Evolutionary conservation across 164 flowering plant species (phyloP), one percentile per base, ranked within the genome.

Genomic region (Cinnamomum chago): DNA sequence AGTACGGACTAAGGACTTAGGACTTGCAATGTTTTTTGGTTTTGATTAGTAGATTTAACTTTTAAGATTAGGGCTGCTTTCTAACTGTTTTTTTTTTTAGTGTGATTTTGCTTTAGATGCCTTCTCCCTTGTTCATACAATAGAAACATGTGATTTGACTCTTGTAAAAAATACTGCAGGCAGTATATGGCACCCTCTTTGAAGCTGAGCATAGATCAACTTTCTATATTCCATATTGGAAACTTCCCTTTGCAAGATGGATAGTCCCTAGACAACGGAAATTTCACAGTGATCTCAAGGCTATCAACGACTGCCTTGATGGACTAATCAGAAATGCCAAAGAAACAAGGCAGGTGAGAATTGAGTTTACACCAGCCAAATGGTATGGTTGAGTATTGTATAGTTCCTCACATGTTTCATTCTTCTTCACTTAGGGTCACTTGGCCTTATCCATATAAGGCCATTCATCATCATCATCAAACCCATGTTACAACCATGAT

Each of bases 151-250:
- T 78, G n/a, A 72, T 65, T 71, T 70, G 50, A 30, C 78, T 70
- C 47, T 80, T 74, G 35, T 58, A 13, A 28, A 35, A 33, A 73
- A 64, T 73, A 69, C 62, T 80, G 40, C 87, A 93, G 98, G 99
- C 99, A 24, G 96, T 95, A 22, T 95, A 95, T 85, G 99, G 99
- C 62, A 95, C 99, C 22, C 98, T 93, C 78, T 95, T 89, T 81
- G 97, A 95, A 86, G 98, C 98, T 73, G 99, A 95, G 81, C 99
- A 95, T 73, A 84, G 98, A 78, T 95, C 98, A 14, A 95, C 99
- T 23, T 95, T 95, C 88, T 95, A 95, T 73, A 83, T 95, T 50
- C 98, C 98, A 40, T 95, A 95, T 62, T 93, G 98, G 98, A 95
- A 95, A 78, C 58, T 95, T 76, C 99, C 99, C 69, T 74, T 92